Evolutionary conservation across 2,329 filamentous ascomycete species (phyloP).

Genomic region (Talaromyces verruculosus): DNA sequence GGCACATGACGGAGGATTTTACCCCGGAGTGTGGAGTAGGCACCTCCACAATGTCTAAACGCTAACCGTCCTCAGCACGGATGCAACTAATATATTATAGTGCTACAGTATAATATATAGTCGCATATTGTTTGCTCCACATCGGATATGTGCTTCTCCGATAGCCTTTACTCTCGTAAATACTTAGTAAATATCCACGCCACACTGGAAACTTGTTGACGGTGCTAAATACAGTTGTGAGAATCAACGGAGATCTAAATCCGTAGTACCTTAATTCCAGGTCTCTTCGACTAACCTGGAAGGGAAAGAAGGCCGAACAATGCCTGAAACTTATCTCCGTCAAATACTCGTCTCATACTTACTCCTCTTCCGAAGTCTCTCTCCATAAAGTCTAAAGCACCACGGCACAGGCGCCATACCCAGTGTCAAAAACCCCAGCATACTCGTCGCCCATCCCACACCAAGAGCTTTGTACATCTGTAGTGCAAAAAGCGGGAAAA

Average conservation of each 20-base stretch:
- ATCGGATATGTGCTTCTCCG: background rate
- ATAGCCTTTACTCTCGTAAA: background rate
- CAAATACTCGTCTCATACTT: slow-evolving; percentile 18
- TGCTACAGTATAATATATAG: background rate
- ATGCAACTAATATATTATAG: background rate
- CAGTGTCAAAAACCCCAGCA: slow-evolving; percentile 56
- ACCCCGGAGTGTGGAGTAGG: background rate
- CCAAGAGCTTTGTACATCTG: slow-evolving; percentile 61
- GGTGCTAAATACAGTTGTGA: background rate
- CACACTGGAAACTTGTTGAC: background rate
- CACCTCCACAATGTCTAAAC: background rate
- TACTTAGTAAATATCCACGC: background rate
- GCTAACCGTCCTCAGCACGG: background rate
- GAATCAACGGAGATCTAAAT: background rate
- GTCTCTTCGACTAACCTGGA: background rate
- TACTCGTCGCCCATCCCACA: slow-evolving; percentile 59
- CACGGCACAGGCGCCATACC: slow-evolving; percentile 46
- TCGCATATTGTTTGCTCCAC: background rate
- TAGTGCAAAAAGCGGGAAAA: slow-evolving; percentile 38
- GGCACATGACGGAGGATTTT: background rate
- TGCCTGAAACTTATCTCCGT: background rate
- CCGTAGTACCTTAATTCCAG: too few species aligned
- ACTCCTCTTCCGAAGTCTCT: slow-evolving; percentile 15
- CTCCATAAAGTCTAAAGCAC: slow-evolving; percentile 50
- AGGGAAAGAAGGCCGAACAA: background rate